Percentiles rank a stretch among this genome's conserved stretches.
These are phyloP conservation scores for Bocquillonia castaneifolia DNA, from an alignment of 441 rosid genomes.

Conservation along the genomic window DNA sequence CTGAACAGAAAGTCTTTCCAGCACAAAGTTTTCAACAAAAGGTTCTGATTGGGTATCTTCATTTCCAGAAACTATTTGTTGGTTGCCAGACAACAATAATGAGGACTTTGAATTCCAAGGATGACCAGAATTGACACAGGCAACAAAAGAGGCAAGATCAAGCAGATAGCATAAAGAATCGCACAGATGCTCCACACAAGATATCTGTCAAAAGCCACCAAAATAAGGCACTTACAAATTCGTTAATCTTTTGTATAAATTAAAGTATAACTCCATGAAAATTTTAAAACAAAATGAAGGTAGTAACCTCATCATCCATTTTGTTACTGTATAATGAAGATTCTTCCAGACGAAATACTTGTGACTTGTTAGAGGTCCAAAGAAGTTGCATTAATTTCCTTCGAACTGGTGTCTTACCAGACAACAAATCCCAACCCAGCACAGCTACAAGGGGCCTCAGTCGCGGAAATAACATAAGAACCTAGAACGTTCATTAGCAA, in stretches of 20 bases:
- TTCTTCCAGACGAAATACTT: conserved; percentile 65
- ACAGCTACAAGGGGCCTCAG: conserved; percentile 83
- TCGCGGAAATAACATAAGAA: conserved; percentile 70
- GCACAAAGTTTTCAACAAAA: conserved; percentile 89
- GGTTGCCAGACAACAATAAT: conserved; percentile 56
- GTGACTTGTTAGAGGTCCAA: conserved; percentile 70
- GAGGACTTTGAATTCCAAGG: conserved; percentile 76
- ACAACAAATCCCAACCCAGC: conserved; percentile 95
- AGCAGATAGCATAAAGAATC: conserved; percentile 79
- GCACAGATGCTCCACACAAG: conserved; percentile 84
- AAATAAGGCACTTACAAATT: neutral
- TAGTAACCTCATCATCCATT: conserved; percentile 72
- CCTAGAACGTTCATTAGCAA: conserved; percentile 40
- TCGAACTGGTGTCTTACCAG: conserved; percentile 65
- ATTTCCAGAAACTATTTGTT: conserved; percentile 31
- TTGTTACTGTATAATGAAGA: conserved; percentile 61
- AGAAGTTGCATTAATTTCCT: conserved; percentile 74
- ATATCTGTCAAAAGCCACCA: conserved; percentile 51
- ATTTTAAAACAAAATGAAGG: neutral
- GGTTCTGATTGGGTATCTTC: conserved; percentile 58
- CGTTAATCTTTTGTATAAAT: neutral
- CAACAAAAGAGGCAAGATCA: conserved; percentile 86
- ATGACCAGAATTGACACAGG: conserved; percentile 79
- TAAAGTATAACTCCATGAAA: neutral
- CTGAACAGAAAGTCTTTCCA: conserved; percentile 95